A percentile compares a stretch with the other conserved stretches of the same genome.
Conservation (phyloP, 257 asterid genomes). For the Primulina eburnea region DNA sequence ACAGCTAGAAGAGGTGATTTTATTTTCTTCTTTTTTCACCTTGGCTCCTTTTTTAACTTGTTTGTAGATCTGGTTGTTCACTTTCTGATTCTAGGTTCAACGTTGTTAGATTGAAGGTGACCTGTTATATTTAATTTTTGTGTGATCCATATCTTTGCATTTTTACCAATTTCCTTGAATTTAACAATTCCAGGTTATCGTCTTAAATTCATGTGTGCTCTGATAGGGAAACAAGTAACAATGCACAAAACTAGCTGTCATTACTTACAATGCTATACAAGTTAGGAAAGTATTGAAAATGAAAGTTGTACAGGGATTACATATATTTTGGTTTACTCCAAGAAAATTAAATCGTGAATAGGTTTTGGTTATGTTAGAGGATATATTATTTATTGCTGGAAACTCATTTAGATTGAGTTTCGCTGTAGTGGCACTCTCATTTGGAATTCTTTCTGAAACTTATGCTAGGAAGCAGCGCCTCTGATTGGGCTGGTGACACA, state of each 20-base stretch:
- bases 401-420: not conserved
- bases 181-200: not conserved
- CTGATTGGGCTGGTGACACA: not conserved
- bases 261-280: no score
- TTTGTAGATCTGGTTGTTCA: not conserved
- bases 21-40: not conserved
- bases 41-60: not conserved
- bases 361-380: not conserved
- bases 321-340: not conserved
- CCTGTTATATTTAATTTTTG: not conserved
- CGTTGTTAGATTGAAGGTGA: not conserved
- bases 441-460: not conserved
- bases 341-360: not conserved
- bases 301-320: not conserved
- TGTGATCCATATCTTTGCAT: not conserved
- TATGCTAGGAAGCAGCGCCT: not conserved
- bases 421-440: not conserved
- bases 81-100: conserved; percentile 2
- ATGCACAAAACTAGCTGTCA: not conserved
- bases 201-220: not conserved
- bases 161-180: not conserved
- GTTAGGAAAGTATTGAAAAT: not conserved
- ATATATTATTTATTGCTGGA: not conserved
- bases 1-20: conserved; percentile 37
- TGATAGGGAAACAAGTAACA: not conserved